Conservation (phyloP, 768 basidiomycete species). For the Trametes gibbosa region DNA sequence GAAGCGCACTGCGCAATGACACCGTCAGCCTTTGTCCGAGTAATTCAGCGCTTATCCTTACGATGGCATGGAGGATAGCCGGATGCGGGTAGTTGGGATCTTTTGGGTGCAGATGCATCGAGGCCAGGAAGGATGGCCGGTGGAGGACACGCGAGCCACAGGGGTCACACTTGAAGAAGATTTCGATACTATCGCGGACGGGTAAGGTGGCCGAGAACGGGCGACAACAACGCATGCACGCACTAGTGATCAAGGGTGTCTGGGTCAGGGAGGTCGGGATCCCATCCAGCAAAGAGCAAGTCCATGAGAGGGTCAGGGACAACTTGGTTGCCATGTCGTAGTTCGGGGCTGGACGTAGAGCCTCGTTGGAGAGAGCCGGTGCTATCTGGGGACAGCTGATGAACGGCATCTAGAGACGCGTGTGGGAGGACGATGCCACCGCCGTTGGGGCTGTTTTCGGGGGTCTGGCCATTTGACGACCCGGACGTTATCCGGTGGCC, state of each 20-base stretch:
- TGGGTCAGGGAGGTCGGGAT: constrained; percentile 80
- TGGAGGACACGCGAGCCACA: constrained; percentile 85
- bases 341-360: constrained; percentile 53
- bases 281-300: constrained; percentile 77
- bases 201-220: not conserved
- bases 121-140: constrained; percentile 72
- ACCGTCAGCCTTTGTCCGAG: constrained; percentile 5
- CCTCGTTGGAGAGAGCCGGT: constrained; percentile 23
- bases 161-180: constrained; percentile 88
- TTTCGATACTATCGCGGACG: constrained; percentile 65
- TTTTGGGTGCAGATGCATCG: constrained; percentile 75
- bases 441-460: constrained; percentile 27
- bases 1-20: constrained; percentile 62
- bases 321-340: constrained; percentile 36
- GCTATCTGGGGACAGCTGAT: constrained; percentile 22
- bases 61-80: constrained; percentile 88
- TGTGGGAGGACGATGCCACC: constrained; percentile 28
- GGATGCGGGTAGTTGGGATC: constrained; percentile 87
- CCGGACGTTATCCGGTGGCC: constrained; percentile 8
- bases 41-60: constrained; percentile 33
- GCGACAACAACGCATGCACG: constrained; percentile 24
- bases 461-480: constrained; percentile 20
- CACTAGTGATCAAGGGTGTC: constrained; percentile 73
- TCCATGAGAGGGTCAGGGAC: constrained; percentile 56
- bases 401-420: constrained; percentile 26